Evolutionary conservation across 148 eudicot genomes (phyloP), one percentile per base, ranked within the genome.

Genomic region (Amaranthus cruentus): DNA sequence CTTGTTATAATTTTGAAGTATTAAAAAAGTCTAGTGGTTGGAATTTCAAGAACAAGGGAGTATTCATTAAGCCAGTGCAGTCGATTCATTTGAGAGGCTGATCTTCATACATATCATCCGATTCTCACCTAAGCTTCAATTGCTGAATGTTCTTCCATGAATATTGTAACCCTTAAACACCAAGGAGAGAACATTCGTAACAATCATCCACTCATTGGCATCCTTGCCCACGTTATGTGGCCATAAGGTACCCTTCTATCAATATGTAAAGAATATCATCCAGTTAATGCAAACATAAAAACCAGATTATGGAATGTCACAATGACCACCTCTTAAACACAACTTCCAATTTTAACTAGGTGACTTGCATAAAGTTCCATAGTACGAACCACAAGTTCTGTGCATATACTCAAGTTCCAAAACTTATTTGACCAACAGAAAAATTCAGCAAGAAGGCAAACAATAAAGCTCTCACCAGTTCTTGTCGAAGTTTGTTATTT

Each of bases 401-500:
- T 57, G 43, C 21, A 75, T 6, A 21, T 50, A 55, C 46, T 4
- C 6, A 38, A 5, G 10, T 52, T 51, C 43, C 47, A 46, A 6
- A 12, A 68, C 21, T 4, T 60, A 13, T 3, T 44, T 21, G 8
- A 53, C 62, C 68, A 44, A 18, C 55, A 67, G 66, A 38, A 62
- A 47, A 47, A 28, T 53, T 15, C 56, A 47, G 13, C 5, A 58
- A 60, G 42, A 59, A 52, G 47, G 51, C n/a, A 56, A 53, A 12
- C n/a, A 38, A 47, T 21, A 47, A 79, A 60, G 46, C 52, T 61
- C 95, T 85, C 72, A 90, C 96, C 92, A 88, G 76, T 74, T 90
- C 92, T 75, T 88, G 90, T 47, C 88, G 84, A 70, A 90, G 88
- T 72, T 79, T 88, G 76, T 80, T 85, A 69, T 84, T 78, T 83